phyloP scores from a whole-genome alignment of 768 basidiomycete species.

The Leucocoprinus leucothites region DNA sequence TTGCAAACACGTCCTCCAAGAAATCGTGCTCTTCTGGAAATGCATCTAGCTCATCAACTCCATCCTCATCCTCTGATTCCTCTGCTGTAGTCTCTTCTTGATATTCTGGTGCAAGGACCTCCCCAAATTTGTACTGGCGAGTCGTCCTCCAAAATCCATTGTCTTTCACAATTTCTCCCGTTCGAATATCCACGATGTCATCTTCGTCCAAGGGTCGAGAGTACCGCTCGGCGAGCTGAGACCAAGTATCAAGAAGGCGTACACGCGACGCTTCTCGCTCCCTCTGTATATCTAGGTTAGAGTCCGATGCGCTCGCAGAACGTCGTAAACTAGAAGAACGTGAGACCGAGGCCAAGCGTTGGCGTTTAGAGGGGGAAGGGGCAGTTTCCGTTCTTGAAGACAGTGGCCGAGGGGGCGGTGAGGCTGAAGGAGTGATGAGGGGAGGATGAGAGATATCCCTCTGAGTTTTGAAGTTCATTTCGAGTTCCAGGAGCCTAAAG shows the following conservation, averaged over 20 bases:
- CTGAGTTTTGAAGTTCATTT: neutral
- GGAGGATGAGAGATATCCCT: constrained; percentile 15
- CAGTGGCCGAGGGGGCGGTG: constrained; percentile 37
- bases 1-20: constrained; percentile 27
- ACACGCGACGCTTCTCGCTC: constrained; percentile 54
- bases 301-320: constrained; percentile 19
- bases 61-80: constrained; percentile 52
- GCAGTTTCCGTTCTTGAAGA: constrained; percentile 32
- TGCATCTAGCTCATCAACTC: constrained; percentile 57
- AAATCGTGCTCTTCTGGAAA: constrained; percentile 34
- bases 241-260: constrained; percentile 63
- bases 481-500: neutral
- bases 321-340: constrained; percentile 34
- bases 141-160: constrained; percentile 59
- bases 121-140: constrained; percentile 48
- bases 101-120: constrained; percentile 39
- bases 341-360: constrained; percentile 39
- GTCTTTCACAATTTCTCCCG: constrained; percentile 61
- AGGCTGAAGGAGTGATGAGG: constrained; percentile 52
- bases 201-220: constrained; percentile 68
- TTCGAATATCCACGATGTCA: constrained; percentile 71
- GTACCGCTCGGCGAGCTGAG: constrained; percentile 66
- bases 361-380: constrained; percentile 48
- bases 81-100: constrained; percentile 42
- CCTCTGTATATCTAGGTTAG: constrained; percentile 42